Conservation (phyloP, 1,284 basidiomycete species). For the Puccinia novopanici region DNA sequence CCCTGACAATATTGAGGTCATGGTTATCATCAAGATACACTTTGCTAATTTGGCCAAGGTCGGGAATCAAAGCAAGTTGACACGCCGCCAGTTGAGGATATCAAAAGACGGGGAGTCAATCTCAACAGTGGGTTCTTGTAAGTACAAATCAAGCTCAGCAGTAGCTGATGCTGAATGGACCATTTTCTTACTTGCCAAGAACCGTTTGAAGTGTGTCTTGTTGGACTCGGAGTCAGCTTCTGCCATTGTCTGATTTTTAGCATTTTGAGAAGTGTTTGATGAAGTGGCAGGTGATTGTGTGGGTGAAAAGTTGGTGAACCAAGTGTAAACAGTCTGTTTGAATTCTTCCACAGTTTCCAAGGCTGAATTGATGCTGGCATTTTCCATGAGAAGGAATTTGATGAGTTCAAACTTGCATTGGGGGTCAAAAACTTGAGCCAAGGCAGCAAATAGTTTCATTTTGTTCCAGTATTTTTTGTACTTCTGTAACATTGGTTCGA, state of each 20-base stretch:
- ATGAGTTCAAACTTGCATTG: neutral
- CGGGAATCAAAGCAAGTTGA: neutral
- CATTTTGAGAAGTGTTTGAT: neutral
- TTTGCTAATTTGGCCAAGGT: neutral
- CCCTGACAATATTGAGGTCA: conserved; percentile 6
- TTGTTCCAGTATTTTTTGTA: conserved; percentile 5
- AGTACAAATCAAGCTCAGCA: conserved; percentile 9
- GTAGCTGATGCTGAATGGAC: neutral
- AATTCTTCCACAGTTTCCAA: neutral
- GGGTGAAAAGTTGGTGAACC: neutral
- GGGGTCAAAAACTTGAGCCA: conserved; percentile 1
- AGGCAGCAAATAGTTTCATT: neutral
- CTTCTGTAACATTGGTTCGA: neutral
- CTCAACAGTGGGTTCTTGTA: neutral
- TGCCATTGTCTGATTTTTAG: neutral
- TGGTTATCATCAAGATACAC: neutral
- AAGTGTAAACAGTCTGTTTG: neutral
- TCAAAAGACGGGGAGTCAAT: neutral
- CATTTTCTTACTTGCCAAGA: neutral
- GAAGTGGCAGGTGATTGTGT: neutral
- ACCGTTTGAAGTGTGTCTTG: neutral
- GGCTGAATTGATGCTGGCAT: neutral
- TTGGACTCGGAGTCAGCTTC: too few relatives aligned
- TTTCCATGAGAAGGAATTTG: neutral
- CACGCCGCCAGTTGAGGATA: conserved; percentile 6